Percentiles rank a stretch among this genome's conserved stretches.
Evolutionary conservation across 495 filamentous ascomycete genomes (phyloP).

Genomic region (Aspergillus sclerotiicarbonarius): DNA sequence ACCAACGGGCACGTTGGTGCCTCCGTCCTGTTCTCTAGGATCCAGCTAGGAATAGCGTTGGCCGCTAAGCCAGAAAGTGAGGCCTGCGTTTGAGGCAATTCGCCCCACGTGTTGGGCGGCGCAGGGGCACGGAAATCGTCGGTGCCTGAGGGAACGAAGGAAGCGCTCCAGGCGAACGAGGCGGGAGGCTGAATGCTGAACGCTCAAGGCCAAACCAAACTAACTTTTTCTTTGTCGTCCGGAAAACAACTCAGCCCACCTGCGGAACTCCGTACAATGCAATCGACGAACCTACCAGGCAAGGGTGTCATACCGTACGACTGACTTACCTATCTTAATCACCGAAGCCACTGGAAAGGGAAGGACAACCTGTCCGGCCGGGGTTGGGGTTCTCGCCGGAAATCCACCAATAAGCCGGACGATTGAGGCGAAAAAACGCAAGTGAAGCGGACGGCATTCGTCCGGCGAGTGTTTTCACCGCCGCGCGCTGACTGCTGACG

Average conservation of each 20-base stretch:
- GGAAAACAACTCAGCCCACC: too few relatives aligned
- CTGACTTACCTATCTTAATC: too few relatives aligned
- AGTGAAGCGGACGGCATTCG: background rate
- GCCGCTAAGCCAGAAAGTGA: background rate
- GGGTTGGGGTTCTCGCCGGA: background rate
- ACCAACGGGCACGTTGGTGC: too few relatives aligned
- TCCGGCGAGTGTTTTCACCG: background rate
- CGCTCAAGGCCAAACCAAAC: background rate
- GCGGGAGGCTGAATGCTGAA: background rate
- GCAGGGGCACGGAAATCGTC: background rate
- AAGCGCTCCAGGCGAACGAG: background rate
- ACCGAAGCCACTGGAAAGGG: too few relatives aligned
- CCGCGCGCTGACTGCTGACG: too few relatives aligned
- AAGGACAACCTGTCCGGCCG: too few relatives aligned
- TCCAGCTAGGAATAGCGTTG: background rate
- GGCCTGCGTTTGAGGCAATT: background rate
- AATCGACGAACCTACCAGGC: too few relatives aligned
- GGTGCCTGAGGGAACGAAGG: background rate
- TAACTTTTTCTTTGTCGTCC: too few relatives aligned
- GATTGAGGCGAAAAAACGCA: background rate
- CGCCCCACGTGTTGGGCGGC: background rate
- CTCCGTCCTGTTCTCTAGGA: background rate
- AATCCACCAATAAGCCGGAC: background rate
- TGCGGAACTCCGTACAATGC: too few relatives aligned
- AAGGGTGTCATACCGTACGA: too few relatives aligned